Evolutionary conservation across 768 basidiomycete genomes (phyloP).

Genomic region (Boletus subparvulus): DNA sequence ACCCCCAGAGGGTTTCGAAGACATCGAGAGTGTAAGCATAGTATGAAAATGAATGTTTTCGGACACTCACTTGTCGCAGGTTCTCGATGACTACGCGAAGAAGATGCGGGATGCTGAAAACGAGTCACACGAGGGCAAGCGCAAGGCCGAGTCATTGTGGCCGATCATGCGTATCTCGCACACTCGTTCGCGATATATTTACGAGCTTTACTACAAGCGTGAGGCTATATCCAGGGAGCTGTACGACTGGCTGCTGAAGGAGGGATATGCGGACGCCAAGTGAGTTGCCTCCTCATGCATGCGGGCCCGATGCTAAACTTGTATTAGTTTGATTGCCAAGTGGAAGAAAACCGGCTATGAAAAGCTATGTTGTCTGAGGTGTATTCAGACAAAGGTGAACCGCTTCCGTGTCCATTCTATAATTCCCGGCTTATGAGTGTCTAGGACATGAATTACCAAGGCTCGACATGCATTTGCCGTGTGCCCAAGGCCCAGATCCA

Average conservation of each 20-base stretch:
- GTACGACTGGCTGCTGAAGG: constrained; percentile 97
- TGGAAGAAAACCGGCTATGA: constrained; percentile 99
- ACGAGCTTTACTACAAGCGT: constrained; percentile 97
- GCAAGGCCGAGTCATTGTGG: constrained; percentile 90
- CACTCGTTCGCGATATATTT: constrained; percentile 93
- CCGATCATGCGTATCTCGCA: constrained; percentile 99
- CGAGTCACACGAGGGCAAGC: constrained; percentile 97
- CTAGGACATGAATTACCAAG: constrained; percentile 99
- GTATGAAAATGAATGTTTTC: not conserved
- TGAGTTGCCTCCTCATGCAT: constrained; percentile 41
- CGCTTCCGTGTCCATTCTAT: constrained; percentile 1
- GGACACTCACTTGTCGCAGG: constrained; percentile 43
- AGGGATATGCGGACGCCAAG: constrained; percentile 97
- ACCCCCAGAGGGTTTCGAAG: constrained; percentile 95
- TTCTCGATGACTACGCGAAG: constrained; percentile 97
- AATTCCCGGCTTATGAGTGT: constrained; percentile 8
- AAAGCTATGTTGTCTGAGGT: constrained; percentile 94
- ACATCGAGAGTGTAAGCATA: constrained; percentile 72
- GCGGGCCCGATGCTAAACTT: constrained; percentile 4
- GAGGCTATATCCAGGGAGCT: constrained; percentile 91
- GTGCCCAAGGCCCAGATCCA: constrained; percentile 95
- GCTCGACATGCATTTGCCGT: constrained; percentile 95
- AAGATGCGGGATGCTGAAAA: constrained; percentile 99
- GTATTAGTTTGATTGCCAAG: constrained; percentile 85
- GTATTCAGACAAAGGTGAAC: constrained; percentile 87